Conservation (phyloP, 306 rosid species). For the Rosa multiflora region DNA sequence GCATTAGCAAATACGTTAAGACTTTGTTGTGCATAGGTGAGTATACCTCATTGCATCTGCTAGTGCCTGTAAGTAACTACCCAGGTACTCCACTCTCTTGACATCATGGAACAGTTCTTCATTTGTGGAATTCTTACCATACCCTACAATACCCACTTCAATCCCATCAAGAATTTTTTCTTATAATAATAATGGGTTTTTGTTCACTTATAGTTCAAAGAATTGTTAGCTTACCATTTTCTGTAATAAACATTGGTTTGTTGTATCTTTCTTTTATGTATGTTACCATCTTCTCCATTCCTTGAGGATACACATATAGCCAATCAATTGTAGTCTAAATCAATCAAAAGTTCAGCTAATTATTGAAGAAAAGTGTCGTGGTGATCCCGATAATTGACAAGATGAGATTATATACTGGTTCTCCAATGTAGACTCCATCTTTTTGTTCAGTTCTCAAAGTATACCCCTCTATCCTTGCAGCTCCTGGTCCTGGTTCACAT, state of each 20-base stretch:
- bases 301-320: conserved; percentile 59
- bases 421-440: conserved; percentile 51
- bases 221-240: conserved; percentile 55
- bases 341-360: neutral
- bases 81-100: conserved; percentile 54
- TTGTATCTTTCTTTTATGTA: conserved; percentile 66
- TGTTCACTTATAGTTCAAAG: neutral
- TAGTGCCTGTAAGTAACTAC: conserved; percentile 47
- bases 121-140: conserved; percentile 32
- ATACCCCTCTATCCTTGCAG: conserved; percentile 61
- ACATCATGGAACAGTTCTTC: conserved; percentile 41
- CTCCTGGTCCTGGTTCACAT: conserved; percentile 50
- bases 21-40: neutral
- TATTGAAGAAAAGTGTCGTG: neutral
- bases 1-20: neutral
- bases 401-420: conserved; percentile 36
- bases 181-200: neutral
- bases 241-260: conserved; percentile 62
- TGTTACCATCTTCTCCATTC: conserved; percentile 55
- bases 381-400: neutral
- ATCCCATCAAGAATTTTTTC: neutral
- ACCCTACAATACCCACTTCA: conserved; percentile 35
- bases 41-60: conserved; percentile 44
- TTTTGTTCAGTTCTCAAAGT: conserved; percentile 30
- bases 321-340: conserved; percentile 51